Conservation (phyloP, 176 grass and related monocot species). For the Eremochloa ophiuroides region DNA sequence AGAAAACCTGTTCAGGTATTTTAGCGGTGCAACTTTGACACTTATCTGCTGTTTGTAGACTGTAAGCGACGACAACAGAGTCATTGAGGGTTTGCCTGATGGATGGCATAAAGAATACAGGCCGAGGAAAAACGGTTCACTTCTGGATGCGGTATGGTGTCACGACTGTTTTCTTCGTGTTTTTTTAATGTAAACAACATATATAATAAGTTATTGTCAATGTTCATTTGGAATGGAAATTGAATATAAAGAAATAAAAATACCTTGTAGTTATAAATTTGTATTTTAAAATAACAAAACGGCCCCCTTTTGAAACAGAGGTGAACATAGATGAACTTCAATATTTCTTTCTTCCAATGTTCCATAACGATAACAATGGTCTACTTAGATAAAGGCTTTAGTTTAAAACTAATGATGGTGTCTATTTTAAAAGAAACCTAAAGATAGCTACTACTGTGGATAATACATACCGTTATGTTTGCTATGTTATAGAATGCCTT, state of each 20-base stretch:
- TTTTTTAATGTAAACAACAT: background rate
- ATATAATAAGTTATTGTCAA: background rate
- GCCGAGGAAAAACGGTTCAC: slow-evolving; percentile 35
- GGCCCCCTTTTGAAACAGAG: background rate
- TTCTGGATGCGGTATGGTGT: slow-evolving; percentile 37
- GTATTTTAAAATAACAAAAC: background rate
- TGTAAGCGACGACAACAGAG: slow-evolving; percentile 8
- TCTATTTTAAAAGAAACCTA: background rate
- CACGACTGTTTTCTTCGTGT: background rate
- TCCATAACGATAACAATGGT: background rate
- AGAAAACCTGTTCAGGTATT: background rate
- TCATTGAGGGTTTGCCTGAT: slow-evolving; percentile 32
- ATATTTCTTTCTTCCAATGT: background rate
- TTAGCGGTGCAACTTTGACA: background rate
- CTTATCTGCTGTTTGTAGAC: slow-evolving; percentile 28
- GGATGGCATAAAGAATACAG: slow-evolving; percentile 52
- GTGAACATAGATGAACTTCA: background rate
- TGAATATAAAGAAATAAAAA: background rate
- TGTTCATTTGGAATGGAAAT: background rate
- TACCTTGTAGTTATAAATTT: background rate
- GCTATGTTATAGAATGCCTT: slow-evolving; percentile 7
- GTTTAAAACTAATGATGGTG: background rate
- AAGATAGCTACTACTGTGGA: background rate
- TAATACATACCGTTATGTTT: background rate
- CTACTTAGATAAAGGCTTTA: background rate